Evolutionary conservation across 2,329 filamentous ascomycete species (phyloP).

Genomic region (Diaporthe velutina): DNA sequence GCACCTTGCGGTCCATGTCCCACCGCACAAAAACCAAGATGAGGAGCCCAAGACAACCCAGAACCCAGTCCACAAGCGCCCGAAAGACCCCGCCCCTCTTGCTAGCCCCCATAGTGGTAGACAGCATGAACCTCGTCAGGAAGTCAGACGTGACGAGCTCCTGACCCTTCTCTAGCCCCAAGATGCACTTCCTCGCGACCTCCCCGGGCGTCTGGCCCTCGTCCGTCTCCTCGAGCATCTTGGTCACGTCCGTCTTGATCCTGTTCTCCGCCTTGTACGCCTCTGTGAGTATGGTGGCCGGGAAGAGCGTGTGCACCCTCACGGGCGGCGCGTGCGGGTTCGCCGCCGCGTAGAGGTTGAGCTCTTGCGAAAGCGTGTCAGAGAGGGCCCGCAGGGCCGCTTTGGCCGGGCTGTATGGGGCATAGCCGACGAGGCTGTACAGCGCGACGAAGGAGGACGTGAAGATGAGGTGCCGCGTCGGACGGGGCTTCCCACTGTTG

Average conservation of each 20-base stretch:
- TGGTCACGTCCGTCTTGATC: slow-evolving; percentile 54
- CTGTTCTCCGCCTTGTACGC: slow-evolving; percentile 59
- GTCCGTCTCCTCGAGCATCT: slow-evolving; percentile 53
- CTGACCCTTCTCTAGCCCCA: slow-evolving; percentile 72
- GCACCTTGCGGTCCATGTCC: slow-evolving; percentile 54
- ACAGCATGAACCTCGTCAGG: slow-evolving; percentile 70
- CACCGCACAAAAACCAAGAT: slow-evolving; percentile 53
- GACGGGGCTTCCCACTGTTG: not conserved
- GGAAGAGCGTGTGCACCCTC: slow-evolving; percentile 75
- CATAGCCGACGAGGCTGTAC: slow-evolving; percentile 73
- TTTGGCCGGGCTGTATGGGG: slow-evolving; percentile 75
- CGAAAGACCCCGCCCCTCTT: slow-evolving; percentile 48
- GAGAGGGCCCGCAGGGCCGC: slow-evolving; percentile 75
- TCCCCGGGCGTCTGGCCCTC: slow-evolving; percentile 63
- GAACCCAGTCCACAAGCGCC: slow-evolving; percentile 49
- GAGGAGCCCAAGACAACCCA: slow-evolving; percentile 51
- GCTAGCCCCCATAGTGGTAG: slow-evolving; percentile 50
- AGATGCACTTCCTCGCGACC: slow-evolving; percentile 69
- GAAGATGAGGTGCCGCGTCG: slow-evolving; percentile 73
- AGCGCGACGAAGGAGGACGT: slow-evolving; percentile 75
- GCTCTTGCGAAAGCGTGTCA: slow-evolving; percentile 74
- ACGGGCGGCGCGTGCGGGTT: slow-evolving; percentile 51
- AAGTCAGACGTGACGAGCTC: slow-evolving; percentile 73
- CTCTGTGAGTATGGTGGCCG: slow-evolving; percentile 73
- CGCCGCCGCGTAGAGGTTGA: slow-evolving; percentile 51